phyloP scores from a whole-genome alignment of 768 basidiomycete species.

The Termitomyces sp. region DNA sequence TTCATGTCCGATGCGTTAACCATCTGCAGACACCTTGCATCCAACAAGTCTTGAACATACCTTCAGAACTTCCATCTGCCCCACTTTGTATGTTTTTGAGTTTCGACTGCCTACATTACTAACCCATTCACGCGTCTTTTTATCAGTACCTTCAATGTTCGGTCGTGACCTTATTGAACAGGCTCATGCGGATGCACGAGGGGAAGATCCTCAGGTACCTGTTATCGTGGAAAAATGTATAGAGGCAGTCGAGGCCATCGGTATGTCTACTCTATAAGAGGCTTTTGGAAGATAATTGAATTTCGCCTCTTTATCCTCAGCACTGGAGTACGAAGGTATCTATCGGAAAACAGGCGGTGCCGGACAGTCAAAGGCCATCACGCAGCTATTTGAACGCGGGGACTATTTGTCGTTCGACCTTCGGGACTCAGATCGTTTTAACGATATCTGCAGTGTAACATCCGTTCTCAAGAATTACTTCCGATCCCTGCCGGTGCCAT shows the following conservation, averaged over 20 bases:
- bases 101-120: slow-evolving; percentile 3
- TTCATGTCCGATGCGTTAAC: slow-evolving; percentile 82
- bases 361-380: slow-evolving; percentile 87
- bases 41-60: slow-evolving; percentile 24
- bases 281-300: neutral
- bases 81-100: slow-evolving; percentile 31
- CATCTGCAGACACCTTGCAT: slow-evolving; percentile 64
- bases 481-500: slow-evolving; percentile 84
- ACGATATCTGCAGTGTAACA: slow-evolving; percentile 95
- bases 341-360: slow-evolving; percentile 97
- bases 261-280: slow-evolving; percentile 33
- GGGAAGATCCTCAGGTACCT: slow-evolving; percentile 63
- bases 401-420: slow-evolving; percentile 89
- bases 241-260: slow-evolving; percentile 81
- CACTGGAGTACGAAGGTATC: slow-evolving; percentile 94
- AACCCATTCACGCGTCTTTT: slow-evolving; percentile 8
- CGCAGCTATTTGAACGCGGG: slow-evolving; percentile 90
- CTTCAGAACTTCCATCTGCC: slow-evolving; percentile 28
- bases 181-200: slow-evolving; percentile 58
- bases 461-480: slow-evolving; percentile 97
- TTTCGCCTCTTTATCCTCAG: slow-evolving; percentile 27
- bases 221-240: slow-evolving; percentile 95
- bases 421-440: slow-evolving; percentile 81
- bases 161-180: slow-evolving; percentile 87
- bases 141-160: slow-evolving; percentile 82